A percentile compares a stretch with the other conserved stretches of the same genome.
These are phyloP conservation scores for Pseudogymnoascus verrucosus DNA, from an alignment of 2,329 filamentous ascomycete species.

Conservation along the genomic window DNA sequence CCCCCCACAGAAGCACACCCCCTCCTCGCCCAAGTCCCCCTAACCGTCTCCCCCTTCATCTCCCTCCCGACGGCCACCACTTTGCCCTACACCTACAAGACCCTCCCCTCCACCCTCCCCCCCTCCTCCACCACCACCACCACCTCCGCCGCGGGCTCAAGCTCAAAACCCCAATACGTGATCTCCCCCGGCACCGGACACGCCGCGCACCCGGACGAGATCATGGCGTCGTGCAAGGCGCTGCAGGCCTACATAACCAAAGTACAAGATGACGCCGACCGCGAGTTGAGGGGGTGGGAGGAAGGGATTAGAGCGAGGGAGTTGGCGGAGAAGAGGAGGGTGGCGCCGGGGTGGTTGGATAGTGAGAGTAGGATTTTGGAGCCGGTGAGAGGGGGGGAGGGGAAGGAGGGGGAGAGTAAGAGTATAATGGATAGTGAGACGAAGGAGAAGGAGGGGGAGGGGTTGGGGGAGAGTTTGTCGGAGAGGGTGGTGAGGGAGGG, in stretches of 20 bases:
- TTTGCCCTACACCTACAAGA: slow-evolving; percentile 90
- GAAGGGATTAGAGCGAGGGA: slow-evolving; percentile 56
- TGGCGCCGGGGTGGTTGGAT: slow-evolving; percentile 76
- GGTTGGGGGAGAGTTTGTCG: slow-evolving; percentile 26
- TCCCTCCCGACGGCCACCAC: slow-evolving; percentile 83
- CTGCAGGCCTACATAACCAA: slow-evolving; percentile 68
- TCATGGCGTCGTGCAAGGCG: slow-evolving; percentile 71
- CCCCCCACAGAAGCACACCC: slow-evolving; percentile 62
- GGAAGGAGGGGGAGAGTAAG: slow-evolving; percentile 17
- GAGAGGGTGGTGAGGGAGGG: slow-evolving; percentile 38
- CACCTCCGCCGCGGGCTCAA: slow-evolving; percentile 29
- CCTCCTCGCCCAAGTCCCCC: slow-evolving; percentile 81
- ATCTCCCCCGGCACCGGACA: slow-evolving; percentile 64
- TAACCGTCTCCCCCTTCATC: slow-evolving; percentile 92
- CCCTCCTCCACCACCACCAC: slow-evolving; percentile 52
- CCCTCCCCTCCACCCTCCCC: slow-evolving; percentile 78
- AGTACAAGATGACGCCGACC: slow-evolving; percentile 59
- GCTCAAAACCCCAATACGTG: slow-evolving; percentile 63
- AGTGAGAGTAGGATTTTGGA: slow-evolving; percentile 62
- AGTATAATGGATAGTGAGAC: slow-evolving; percentile 26
- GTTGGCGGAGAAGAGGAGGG: slow-evolving; percentile 68
- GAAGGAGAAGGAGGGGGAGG: slow-evolving; percentile 25
- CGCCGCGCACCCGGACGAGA: slow-evolving; percentile 78
- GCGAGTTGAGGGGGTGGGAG: slow-evolving; percentile 62
- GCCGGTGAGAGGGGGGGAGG: slow-evolving; percentile 44